Conservation (phyloP, 345 rosid genomes). For the Brassica nigra region DNA sequence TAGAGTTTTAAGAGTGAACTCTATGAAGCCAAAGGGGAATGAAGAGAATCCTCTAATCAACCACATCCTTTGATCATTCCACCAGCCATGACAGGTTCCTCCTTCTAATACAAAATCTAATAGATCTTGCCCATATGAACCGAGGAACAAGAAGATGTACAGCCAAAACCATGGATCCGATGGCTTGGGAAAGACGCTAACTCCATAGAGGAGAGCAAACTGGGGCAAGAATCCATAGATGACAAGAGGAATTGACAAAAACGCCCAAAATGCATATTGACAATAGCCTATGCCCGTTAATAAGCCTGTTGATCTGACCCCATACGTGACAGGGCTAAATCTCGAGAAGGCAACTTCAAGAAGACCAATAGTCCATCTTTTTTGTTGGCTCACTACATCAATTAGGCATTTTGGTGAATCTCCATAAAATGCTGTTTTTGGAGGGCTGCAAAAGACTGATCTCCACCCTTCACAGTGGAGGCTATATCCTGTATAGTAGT, state of each 20-base stretch:
- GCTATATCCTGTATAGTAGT: slow-evolving; percentile 56
- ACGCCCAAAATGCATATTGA: slow-evolving; percentile 52
- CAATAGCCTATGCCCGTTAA: slow-evolving; percentile 45
- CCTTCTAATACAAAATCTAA: slow-evolving; percentile 44
- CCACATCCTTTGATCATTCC: slow-evolving; percentile 76
- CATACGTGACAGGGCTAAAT: slow-evolving; percentile 52
- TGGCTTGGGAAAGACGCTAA: slow-evolving; percentile 56
- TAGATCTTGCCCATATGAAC: slow-evolving; percentile 60
- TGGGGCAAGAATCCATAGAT: slow-evolving; percentile 68
- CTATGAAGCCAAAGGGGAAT: slow-evolving; percentile 43
- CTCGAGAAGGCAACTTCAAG: slow-evolving; percentile 49
- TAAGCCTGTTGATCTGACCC: slow-evolving; percentile 46
- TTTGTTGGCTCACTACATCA: slow-evolving; percentile 54
- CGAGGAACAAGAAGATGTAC: slow-evolving; percentile 62
- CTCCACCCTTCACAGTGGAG: slow-evolving; percentile 76
- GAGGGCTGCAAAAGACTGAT: slow-evolving; percentile 57
- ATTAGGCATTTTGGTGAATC: slow-evolving; percentile 52
- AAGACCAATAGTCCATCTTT: slow-evolving; percentile 75
- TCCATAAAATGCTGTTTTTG: slow-evolving; percentile 62
- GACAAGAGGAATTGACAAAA: slow-evolving; percentile 52
- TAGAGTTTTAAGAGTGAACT: slow-evolving; percentile 46
- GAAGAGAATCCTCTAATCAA: slow-evolving; percentile 53
- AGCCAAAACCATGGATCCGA: slow-evolving; percentile 62
- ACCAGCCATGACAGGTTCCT: slow-evolving; percentile 55
- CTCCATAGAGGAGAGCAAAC: slow-evolving; percentile 51